These are phyloP conservation scores for Bolboschoenus planiculmis DNA, from an alignment of 176 grass and related monocot genomes.

Conservation along the genomic window DNA sequence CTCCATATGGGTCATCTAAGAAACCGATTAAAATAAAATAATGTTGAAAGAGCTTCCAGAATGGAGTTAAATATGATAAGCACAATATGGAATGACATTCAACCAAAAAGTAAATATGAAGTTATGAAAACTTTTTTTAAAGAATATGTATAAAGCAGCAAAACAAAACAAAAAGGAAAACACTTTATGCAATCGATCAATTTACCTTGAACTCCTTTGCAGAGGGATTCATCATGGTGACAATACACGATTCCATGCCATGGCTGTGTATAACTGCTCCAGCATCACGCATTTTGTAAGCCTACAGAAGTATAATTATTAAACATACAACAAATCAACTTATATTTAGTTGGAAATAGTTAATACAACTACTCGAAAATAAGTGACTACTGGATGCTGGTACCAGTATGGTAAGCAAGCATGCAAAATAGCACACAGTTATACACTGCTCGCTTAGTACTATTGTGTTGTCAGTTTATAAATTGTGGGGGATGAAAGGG, in stretches of 20 bases:
- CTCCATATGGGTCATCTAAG: conserved; percentile 94
- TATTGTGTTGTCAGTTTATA: not conserved
- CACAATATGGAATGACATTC: not conserved
- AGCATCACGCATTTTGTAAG: conserved; percentile 90
- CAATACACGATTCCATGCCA: conserved; percentile 91
- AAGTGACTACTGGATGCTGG: not conserved
- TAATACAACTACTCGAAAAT: not conserved
- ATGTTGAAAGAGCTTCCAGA: not conserved
- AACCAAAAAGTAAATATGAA: conserved; percentile 1
- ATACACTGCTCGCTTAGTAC: not conserved
- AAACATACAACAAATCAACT: not conserved
- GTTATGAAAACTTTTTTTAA: not conserved
- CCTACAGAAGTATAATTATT: conserved; percentile 32
- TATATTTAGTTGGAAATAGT: not conserved
- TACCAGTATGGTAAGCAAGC: not conserved
- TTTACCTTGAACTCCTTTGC: conserved; percentile 89
- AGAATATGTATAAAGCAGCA: conserved; percentile 5
- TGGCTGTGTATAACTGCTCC: conserved; percentile 97
- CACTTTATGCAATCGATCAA: not conserved
- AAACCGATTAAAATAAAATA: not conserved
- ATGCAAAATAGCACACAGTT: not conserved
- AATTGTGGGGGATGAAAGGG: not conserved
- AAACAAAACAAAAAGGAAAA: not conserved
- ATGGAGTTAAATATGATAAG: conserved; percentile 21
- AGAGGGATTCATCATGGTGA: conserved; percentile 74